Evolutionary conservation across 495 filamentous ascomycete genomes (phyloP).

Genomic region (Hyaloscypha variabilis): DNA sequence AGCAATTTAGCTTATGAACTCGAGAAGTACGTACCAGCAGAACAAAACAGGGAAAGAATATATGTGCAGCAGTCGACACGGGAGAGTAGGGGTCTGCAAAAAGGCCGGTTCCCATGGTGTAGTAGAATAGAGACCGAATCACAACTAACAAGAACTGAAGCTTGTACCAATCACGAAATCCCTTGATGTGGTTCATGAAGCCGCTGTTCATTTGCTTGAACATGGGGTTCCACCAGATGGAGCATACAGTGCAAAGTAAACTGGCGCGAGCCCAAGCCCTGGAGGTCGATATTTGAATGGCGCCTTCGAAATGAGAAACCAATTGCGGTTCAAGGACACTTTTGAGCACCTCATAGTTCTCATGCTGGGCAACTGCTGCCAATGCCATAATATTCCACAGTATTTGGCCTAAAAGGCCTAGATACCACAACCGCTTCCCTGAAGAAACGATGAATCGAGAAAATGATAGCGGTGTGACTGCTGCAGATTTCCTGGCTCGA

Average conservation of each 20-base stretch:
- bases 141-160: conserved; percentile 65
- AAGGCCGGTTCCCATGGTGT: conserved; percentile 48
- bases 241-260: conserved; percentile 54
- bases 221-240: conserved; percentile 79
- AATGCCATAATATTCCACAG: conserved; percentile 51
- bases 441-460: conserved; percentile 40
- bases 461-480: conserved; percentile 47
- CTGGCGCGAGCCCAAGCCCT: conserved; percentile 35
- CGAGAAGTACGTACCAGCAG: conserved; percentile 49
- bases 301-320: background rate
- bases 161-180: conserved; percentile 69
- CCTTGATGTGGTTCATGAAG: conserved; percentile 62
- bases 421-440: conserved; percentile 52
- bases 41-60: conserved; percentile 55
- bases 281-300: conserved; percentile 5
- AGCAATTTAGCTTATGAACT: conserved; percentile 5
- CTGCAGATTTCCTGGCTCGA: conserved; percentile 41
- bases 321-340: background rate
- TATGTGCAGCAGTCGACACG: conserved; percentile 53
- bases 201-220: conserved; percentile 66
- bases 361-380: conserved; percentile 3
- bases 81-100: conserved; percentile 44
- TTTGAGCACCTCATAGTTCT: background rate
- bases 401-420: conserved; percentile 54
- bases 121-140: conserved; percentile 57